These are phyloP conservation scores for Tylopilus sp. DNA, from an alignment of 1,284 basidiomycete genomes.

Conservation along the genomic window DNA sequence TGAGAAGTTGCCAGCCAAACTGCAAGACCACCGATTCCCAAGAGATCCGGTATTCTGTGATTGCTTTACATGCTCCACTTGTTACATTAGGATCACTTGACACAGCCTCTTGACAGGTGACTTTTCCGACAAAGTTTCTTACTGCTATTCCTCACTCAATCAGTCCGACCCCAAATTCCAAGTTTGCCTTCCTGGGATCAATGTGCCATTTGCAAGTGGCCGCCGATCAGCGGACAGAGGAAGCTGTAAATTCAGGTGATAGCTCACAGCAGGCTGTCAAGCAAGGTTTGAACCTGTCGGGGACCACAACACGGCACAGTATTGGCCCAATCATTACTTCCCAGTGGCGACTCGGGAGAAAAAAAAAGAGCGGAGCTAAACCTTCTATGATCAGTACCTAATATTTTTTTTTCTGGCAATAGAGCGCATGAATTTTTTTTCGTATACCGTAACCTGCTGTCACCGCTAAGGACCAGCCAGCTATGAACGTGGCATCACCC, in stretches of 20 bases:
- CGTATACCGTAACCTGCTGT: slow-evolving; percentile 25
- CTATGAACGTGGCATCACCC: slow-evolving; percentile 24
- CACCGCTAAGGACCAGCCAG: slow-evolving; percentile 15
- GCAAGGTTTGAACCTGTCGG: slow-evolving; percentile 15
- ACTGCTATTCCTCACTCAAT: slow-evolving; percentile 15
- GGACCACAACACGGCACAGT: slow-evolving; percentile 9
- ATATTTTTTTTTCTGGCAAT: slow-evolving; percentile 13
- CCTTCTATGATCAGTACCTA: slow-evolving; percentile 17
- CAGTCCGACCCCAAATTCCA: slow-evolving; percentile 19
- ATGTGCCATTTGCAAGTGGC: background rate
- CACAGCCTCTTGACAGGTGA: slow-evolving; percentile 21
- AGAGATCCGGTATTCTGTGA: background rate
- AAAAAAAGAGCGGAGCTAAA: slow-evolving; percentile 5
- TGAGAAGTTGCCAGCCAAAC: slow-evolving; percentile 5
- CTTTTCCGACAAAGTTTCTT: slow-evolving; percentile 18
- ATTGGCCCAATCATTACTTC: background rate
- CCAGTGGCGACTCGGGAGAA: slow-evolving; percentile 6
- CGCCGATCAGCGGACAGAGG: background rate
- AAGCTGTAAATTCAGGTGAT: background rate
- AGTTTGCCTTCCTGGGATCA: background rate
- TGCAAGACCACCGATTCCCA: slow-evolving; percentile 13
- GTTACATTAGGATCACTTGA: background rate
- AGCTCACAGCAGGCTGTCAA: slow-evolving; percentile 11
- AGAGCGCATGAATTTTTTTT: slow-evolving; percentile 23
- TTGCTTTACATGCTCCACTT: background rate